Evolutionary conservation across 1,284 basidiomycete genomes (phyloP).

Genomic region (Cutaneotrichosporon dermatis): DNA sequence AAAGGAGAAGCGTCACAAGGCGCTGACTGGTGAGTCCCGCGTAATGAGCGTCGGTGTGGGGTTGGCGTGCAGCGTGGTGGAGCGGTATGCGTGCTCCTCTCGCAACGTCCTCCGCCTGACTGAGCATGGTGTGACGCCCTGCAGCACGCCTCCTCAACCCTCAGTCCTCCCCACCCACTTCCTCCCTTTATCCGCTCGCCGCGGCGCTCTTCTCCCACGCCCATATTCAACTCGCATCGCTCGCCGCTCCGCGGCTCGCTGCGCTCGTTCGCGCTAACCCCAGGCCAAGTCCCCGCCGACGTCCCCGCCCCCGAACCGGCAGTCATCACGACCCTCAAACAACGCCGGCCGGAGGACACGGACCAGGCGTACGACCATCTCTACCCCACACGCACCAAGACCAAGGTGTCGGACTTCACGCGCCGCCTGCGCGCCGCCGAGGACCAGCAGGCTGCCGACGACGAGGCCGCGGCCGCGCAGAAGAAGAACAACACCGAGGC

Average conservation of each 20-base stretch:
- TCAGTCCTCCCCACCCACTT: too few species aligned
- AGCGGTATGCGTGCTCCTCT: too few species aligned
- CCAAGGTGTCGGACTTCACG: conserved; percentile 43
- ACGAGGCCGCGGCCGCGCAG: conserved; percentile 1
- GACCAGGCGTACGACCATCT: conserved; percentile 18
- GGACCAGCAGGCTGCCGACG: conserved; percentile 37
- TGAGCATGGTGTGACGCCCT: too few species aligned
- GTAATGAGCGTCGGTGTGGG: too few species aligned
- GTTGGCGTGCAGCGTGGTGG: too few species aligned
- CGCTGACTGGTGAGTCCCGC: conserved; percentile 11
- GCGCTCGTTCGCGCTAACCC: not conserved
- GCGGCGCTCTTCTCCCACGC: too few species aligned
- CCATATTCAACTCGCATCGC: too few species aligned
- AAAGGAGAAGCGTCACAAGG: conserved; percentile 12
- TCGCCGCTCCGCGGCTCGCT: not conserved
- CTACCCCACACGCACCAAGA: conserved; percentile 26
- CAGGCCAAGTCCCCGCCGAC: conserved; percentile 6
- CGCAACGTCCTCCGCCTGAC: too few species aligned
- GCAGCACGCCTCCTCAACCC: too few species aligned
- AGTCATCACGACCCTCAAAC: conserved; percentile 1
- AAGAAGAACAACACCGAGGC: not conserved
- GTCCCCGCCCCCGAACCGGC: conserved; percentile 3
- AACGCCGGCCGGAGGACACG: conserved; percentile 5
- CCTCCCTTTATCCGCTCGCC: too few species aligned
- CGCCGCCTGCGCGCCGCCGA: conserved; percentile 44